A percentile compares a stretch with the other conserved stretches of the same genome.
These are phyloP conservation scores for Neonectria hederae DNA, from an alignment of 2,329 filamentous ascomycete species.

Conservation along the genomic window DNA sequence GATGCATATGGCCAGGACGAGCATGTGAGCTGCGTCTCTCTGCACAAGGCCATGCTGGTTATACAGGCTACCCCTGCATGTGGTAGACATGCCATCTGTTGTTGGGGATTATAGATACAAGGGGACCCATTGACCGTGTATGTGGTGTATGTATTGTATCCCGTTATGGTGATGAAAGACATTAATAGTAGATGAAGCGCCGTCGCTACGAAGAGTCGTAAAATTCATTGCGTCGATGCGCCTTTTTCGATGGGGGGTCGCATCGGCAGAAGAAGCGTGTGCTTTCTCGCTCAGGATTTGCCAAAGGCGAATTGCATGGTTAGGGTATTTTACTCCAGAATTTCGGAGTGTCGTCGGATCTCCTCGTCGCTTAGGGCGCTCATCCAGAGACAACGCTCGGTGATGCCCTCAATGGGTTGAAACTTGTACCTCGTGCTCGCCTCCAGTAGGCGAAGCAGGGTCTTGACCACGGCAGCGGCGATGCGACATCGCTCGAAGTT, in stretches of 20 bases:
- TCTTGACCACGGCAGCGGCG: slow-evolving; percentile 81
- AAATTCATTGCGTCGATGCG: slow-evolving; percentile 19
- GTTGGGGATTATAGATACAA: slow-evolving; percentile 9
- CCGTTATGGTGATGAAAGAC: slow-evolving; percentile 11
- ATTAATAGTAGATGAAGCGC: slow-evolving; percentile 17
- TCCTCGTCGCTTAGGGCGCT: slow-evolving; percentile 80
- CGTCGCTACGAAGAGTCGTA: slow-evolving; percentile 17
- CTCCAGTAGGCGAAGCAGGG: slow-evolving; percentile 79
- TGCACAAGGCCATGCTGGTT: slow-evolving; percentile 5
- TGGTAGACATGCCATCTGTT: slow-evolving; percentile 9
- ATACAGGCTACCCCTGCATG: not conserved
- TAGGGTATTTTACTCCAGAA: slow-evolving; percentile 51
- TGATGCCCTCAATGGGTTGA: slow-evolving; percentile 77
- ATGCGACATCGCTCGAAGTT: slow-evolving; percentile 87
- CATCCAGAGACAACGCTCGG: slow-evolving; percentile 87
- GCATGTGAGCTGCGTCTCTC: not conserved
- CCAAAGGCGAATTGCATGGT: not conserved
- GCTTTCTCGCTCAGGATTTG: not conserved
- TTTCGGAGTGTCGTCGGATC: slow-evolving; percentile 66
- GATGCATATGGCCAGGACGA: slow-evolving; percentile 13
- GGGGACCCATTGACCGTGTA: not conserved
- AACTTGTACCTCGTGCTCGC: slow-evolving; percentile 80
- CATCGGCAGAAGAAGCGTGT: slow-evolving; percentile 10
- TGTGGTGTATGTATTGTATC: slow-evolving; percentile 9
- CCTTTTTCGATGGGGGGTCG: slow-evolving; percentile 11